phyloP scores from a whole-genome alignment of 495 filamentous ascomycete genomes.

The Aspergillus saccharolyticus region DNA sequence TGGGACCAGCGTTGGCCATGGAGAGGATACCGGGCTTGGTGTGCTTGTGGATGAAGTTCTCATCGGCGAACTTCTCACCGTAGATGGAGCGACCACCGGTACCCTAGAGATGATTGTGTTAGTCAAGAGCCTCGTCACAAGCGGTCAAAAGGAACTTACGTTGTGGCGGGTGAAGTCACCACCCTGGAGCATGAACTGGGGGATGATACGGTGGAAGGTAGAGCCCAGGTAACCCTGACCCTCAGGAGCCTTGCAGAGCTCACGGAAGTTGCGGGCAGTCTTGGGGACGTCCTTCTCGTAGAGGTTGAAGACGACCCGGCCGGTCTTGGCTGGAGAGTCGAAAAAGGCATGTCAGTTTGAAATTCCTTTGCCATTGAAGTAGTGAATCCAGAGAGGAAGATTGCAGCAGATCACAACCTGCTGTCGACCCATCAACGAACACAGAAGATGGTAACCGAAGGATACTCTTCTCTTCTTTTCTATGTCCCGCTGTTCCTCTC shows the following conservation, averaged over 20 bases:
- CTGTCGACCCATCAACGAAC: neutral
- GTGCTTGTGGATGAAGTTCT: constrained; percentile 88
- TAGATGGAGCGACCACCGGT: constrained; percentile 97
- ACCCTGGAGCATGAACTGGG: constrained; percentile 98
- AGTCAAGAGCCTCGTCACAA: neutral
- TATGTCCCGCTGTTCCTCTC: neutral
- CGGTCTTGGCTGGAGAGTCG: constrained; percentile 55
- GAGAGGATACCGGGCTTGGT: constrained; percentile 81
- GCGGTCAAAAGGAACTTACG: constrained; percentile 44
- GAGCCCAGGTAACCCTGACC: constrained; percentile 87
- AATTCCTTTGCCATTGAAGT: constrained; percentile 2
- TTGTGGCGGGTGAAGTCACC: constrained; percentile 96
- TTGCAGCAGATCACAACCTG: neutral
- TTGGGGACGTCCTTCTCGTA: constrained; percentile 85
- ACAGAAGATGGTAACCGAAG: constrained; percentile 13
- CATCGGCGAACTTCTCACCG: constrained; percentile 93
- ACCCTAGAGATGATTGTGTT: constrained; percentile 37
- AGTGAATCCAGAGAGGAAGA: neutral
- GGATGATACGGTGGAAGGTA: constrained; percentile 93
- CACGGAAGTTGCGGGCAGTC: constrained; percentile 93
- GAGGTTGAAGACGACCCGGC: constrained; percentile 86
- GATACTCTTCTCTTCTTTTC: neutral
- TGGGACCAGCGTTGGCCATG: constrained; percentile 95
- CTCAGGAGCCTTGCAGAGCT: constrained; percentile 89
- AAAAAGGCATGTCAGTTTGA: constrained; percentile 4